phyloP scores from a whole-genome alignment of 2,329 filamentous ascomycete species.

The Huntiella bhutanensis region DNA sequence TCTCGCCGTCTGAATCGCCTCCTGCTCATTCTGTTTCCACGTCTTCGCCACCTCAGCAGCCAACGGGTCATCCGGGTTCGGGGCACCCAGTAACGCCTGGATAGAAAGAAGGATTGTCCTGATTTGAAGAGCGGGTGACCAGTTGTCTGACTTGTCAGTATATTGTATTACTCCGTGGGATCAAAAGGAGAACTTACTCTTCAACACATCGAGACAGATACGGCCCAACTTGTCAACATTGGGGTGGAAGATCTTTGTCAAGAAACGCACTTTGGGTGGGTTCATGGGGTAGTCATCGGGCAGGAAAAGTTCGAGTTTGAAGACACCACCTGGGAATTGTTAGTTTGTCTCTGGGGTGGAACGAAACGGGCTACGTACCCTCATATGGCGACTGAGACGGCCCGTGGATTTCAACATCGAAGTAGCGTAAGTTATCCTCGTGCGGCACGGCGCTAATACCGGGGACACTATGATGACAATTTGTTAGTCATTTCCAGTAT shows the following conservation, averaged over 20 bases:
- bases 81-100: constrained; percentile 84
- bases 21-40: constrained; percentile 92
- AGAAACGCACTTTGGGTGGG: constrained; percentile 91
- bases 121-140: constrained; percentile 95
- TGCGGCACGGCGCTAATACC: constrained; percentile 92
- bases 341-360: background rate
- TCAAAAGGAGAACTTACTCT: constrained; percentile 44
- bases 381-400: constrained; percentile 88
- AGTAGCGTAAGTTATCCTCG: constrained; percentile 94
- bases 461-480: constrained; percentile 46
- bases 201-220: constrained; percentile 92
- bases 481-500: constrained; percentile 6
- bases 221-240: constrained; percentile 96
- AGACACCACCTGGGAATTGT: constrained; percentile 48
- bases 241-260: constrained; percentile 98
- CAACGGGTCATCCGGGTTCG: constrained; percentile 95
- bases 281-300: constrained; percentile 99
- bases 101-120: constrained; percentile 97
- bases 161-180: background rate
- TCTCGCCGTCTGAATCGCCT: constrained; percentile 76
- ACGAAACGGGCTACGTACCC: constrained; percentile 33
- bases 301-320: constrained; percentile 92
- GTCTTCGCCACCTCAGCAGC: constrained; percentile 93
- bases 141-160: constrained; percentile 51
- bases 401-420: constrained; percentile 91